These are phyloP conservation scores for Annulohypoxylon stygium DNA, from an alignment of 495 filamentous ascomycete genomes.

Conservation along the genomic window DNA sequence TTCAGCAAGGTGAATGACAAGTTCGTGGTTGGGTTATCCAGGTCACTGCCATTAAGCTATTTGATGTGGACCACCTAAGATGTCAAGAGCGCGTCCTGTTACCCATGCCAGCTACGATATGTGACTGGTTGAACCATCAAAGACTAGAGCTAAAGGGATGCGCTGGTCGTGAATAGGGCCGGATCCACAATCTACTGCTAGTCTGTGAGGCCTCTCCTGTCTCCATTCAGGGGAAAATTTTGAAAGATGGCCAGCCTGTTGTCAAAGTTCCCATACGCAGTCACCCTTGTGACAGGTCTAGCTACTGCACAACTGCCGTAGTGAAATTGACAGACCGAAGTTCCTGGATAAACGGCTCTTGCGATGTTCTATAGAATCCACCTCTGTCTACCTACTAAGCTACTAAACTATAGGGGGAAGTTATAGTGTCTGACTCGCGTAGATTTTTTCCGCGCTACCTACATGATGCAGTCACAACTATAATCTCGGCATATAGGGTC, in stretches of 20 bases:
- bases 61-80: neutral
- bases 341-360: neutral
- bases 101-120: neutral
- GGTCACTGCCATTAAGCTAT: constrained; percentile 4
- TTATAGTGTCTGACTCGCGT: neutral
- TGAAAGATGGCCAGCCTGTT: neutral
- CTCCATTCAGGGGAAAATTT: neutral
- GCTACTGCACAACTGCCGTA: neutral
- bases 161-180: neutral
- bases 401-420: neutral
- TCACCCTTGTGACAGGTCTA: neutral
- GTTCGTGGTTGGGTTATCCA: neutral
- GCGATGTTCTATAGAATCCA: neutral
- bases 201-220: neutral
- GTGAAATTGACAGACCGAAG: neutral
- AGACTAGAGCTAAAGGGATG: neutral
- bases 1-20: neutral
- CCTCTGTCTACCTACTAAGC: neutral
- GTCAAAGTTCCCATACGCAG: neutral
- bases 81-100: neutral
- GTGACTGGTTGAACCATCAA: neutral
- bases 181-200: neutral
- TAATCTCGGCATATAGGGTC: neutral
- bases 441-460: neutral
- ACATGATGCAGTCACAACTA: neutral